Evolutionary conservation across 805 yeast genomes (phyloP).

Genomic region (Sungouiella thailandica): DNA sequence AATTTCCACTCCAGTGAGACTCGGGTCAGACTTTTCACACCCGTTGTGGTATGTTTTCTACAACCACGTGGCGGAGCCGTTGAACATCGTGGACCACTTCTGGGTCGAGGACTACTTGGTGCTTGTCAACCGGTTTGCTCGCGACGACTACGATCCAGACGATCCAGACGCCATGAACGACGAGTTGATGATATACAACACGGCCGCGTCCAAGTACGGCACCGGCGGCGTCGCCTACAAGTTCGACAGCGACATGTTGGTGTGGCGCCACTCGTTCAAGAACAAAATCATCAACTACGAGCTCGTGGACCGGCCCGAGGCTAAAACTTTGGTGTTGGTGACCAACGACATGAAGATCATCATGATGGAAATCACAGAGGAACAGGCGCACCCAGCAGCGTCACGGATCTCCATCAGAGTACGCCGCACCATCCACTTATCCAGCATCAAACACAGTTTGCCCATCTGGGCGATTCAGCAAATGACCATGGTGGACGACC

Average conservation of each 20-base stretch:
- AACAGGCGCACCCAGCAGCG: conserved; percentile 2
- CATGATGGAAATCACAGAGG: conserved; percentile 19
- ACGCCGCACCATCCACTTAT: conserved; percentile 29
- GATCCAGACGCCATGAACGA: conserved; percentile 19
- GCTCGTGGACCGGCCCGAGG: conserved; percentile 2
- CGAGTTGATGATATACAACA: conserved; percentile 33
- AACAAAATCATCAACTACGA: conserved; percentile 18
- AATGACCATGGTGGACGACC: conserved; percentile 21
- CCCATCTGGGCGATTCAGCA: conserved; percentile 18
- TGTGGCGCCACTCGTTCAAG: conserved; percentile 36
- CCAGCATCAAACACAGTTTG: conserved; percentile 25
- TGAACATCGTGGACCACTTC: conserved; percentile 31
- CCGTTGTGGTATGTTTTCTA: conserved; percentile 37
- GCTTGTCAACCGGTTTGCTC: conserved; percentile 24
- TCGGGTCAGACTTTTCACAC: conserved; percentile 22
- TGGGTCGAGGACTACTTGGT: conserved; percentile 33
- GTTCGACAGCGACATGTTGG: conserved; percentile 34
- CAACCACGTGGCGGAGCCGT: conserved; percentile 26
- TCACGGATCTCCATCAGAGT: conserved; percentile 25
- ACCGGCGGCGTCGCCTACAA: conserved; percentile 24
- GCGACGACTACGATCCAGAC: conserved; percentile 9
- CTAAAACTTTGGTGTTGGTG: conserved; percentile 19
- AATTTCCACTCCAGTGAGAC: conserved; percentile 11
- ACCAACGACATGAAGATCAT: conserved; percentile 26
- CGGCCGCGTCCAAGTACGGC: conserved; percentile 28